Evolutionary conservation across 345 rosid genomes (phyloP), one percentile per base, ranked within the genome.

Genomic region (Gossypium longicalyx): DNA sequence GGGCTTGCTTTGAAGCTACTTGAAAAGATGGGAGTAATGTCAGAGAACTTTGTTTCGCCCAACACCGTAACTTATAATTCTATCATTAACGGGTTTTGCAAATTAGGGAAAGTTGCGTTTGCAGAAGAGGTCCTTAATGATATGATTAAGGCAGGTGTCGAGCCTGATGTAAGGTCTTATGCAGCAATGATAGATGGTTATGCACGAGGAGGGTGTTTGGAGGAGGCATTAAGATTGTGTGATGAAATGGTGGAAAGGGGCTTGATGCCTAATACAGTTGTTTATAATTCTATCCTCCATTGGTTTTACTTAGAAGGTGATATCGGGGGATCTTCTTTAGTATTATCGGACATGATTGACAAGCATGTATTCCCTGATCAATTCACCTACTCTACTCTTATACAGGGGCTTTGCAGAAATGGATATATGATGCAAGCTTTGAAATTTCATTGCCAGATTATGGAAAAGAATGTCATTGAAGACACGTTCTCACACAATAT

Each of bases 101-200:
- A 57, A 57, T 9, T 57, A 57, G 61, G 61, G 29, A 57, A 57
- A 57, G 61, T 57, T 12, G 15, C 61, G 2, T 57, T 57, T 57
- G 22, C 15, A 25, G 61, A 57, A 57, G 61, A 57, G 22, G 29
- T 20, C 15, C 25, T 57, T 22, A 57, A 57, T 57, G 61, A 57
- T 7, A 57, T 57, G 61, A 57, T 57, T 57, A 57, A 57, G 61
- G 61, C 22, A 57, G 61, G 29, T 9, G 13, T 57, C 27, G 11
- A 57, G 61, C 61, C 61, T 22, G 61, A 57, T 57, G 61, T 57
- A 22, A 57, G 61, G 61, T 57, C 61, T 13, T 57, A 57, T 57
- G 61, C 61, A 4, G 22, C 61, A 10, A 57, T 57, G 25, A 20
- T 57, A 57, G 61, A 57, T 57, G 61, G 29, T 57, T 57, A 57